Base-by-base conservation (phyloP, 2,329 filamentous ascomycete species). In the Tolypocladium guangdongense region DNA sequence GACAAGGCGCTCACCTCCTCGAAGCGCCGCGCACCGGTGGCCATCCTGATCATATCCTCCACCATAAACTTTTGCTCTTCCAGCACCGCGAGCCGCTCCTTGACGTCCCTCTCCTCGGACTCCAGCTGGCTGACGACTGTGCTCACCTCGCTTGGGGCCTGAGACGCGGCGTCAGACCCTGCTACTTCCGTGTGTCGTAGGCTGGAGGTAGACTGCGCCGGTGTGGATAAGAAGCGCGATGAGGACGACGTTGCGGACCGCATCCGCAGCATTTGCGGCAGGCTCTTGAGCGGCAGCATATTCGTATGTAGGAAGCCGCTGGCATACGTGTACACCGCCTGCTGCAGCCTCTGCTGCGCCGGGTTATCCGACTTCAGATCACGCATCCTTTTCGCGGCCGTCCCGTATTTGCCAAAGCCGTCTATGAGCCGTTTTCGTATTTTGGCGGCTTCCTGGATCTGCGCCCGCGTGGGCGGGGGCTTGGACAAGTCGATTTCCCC, bases 51-150 rank as follows among this genome's bases (percentile, higher is more conserved):
- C 90, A 95, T 95, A 60, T 88, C 84, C 38, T 84, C 82, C 0
- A 96, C 90, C 70, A 96, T 83, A 69, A 95, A 95, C 58, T 84
- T 86, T 67, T 96, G 91, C 70, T 96, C 91, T 67, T 96, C 90
- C 1, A 96, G 76, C 7, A 96, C 85, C 33, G 93, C 87, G 14
- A 96, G 73, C 4, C 83, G 77, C 63, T 96, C 90, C 18, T 87
- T 81, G 1, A 95, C 72, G 22, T 88, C 82, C 65, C 89, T 92
- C 67, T 96, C 90, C 65, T 96, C 90, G 0, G 80, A 81, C 68
- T 95, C 90, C 5, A 95, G 70, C 36, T 76, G 72, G 54, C 77
- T 80, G 1, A 80, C 72, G 1, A 74, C 73, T 16, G 77, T 81
- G 63, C 77, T 80, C 2, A 71, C 68, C 56, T 81, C 78, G 61